Base-by-base conservation (phyloP, 306 rosid genomes). In the Cicer arietinum region DNA sequence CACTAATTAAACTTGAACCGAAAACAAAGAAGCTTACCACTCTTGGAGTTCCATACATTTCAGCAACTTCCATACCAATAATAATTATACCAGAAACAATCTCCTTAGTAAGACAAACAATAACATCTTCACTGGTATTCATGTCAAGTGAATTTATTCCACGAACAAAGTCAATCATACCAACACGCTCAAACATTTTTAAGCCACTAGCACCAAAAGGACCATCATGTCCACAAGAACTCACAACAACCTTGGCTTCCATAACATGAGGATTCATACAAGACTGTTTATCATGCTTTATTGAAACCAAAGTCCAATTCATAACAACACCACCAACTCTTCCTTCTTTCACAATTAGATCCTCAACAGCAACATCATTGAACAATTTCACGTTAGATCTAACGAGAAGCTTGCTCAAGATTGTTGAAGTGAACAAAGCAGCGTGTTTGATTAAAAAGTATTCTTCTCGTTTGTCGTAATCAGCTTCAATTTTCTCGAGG, bases 211-310 rank as follows among this genome's bases (percentile, higher is more conserved):
- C 99, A 0, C 99, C 97, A 14, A 94, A 87, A 0, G 99, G 99
- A 1, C 97, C 97, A 22, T 94, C 99, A 1, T 94, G 99, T 5
- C 99, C 99, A 94, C 85, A 14, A 14, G 16, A 14, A 14, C 16
- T 14, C 16, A 14, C 16, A 14, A 14, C 16, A 14, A 14, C 16
- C 90, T 92, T 94, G 8, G 97, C 95, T 84, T 94, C 99, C 99
- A 94, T 94, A 41, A 94, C 95, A 8, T 94, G 92, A 1, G 99
- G 97, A 85, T 94, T 97, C 99, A 94, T 94, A 80, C 99, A 94
- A 0, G 95, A 90, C 42, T 94, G 96, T 1, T 93, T 92, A 83
- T 94, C 97, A 1, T 94, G 99, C 89, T 94, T 94, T 96, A 86
- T 85, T 0, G 99, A 91, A 22, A 94, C 97, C 83, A 94, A 50